Evolutionary conservation across 2,329 filamentous ascomycete genomes (phyloP).

Genomic region (Cyphellophora attinorum): DNA sequence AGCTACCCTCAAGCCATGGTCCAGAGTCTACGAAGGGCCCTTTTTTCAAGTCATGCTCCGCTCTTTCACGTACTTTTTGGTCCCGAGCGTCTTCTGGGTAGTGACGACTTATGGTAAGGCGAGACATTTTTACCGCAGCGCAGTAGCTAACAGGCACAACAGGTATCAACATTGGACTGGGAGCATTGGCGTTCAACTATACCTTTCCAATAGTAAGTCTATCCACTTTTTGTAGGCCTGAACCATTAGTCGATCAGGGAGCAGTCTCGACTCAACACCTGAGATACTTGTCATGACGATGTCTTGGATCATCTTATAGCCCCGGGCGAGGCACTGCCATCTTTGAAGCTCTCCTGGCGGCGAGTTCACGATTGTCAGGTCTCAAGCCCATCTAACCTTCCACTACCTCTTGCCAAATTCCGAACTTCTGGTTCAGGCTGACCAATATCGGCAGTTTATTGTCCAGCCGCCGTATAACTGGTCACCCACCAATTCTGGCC

Average conservation of each 20-base stretch:
- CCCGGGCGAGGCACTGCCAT: too few species aligned
- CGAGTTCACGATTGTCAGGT: too few species aligned
- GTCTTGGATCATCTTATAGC: slow-evolving; percentile 35
- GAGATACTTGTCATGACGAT: too few species aligned
- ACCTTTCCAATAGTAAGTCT: slow-evolving; percentile 41
- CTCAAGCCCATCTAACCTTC: too few species aligned
- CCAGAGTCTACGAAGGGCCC: slow-evolving; percentile 28
- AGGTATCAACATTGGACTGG: slow-evolving; percentile 38
- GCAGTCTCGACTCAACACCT: too few species aligned
- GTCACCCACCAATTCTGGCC: slow-evolving; percentile 31
- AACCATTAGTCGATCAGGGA: too few species aligned
- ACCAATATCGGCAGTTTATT: too few species aligned
- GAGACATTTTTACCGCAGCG: slow-evolving; percentile 8
- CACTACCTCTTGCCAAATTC: too few species aligned
- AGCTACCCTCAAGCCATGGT: slow-evolving; percentile 35
- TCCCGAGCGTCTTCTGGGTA: slow-evolving; percentile 42
- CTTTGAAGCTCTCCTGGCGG: too few species aligned
- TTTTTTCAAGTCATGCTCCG: slow-evolving; percentile 38
- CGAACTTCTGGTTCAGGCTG: too few species aligned
- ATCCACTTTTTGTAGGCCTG: too few species aligned
- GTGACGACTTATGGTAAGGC: slow-evolving; percentile 36
- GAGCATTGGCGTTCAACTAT: slow-evolving; percentile 41
- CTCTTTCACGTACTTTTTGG: slow-evolving; percentile 38
- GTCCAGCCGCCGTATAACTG: slow-evolving; percentile 31
- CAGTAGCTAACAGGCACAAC: neutral